Conservation (phyloP, 169 alveolate genomes). For the Eimeria necatrix region DNA sequence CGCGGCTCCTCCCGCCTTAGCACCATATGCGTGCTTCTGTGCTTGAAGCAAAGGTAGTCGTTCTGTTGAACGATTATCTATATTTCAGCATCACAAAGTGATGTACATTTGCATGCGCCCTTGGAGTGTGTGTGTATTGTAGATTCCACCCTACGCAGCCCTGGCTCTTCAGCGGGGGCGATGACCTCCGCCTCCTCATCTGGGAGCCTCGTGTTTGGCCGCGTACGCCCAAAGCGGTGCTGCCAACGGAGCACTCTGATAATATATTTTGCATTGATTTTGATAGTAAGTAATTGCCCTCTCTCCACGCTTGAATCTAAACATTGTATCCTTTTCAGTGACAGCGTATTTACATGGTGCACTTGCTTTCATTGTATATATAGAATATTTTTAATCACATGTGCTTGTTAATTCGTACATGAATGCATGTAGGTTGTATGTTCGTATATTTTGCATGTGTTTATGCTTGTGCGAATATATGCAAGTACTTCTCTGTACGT, state of each 20-base stretch:
- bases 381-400: neutral
- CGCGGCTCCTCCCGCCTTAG: no score
- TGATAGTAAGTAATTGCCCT: neutral
- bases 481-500: neutral
- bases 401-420: neutral
- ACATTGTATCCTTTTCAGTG: no score
- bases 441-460: neutral
- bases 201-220: conserved; percentile 73
- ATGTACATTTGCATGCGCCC: neutral
- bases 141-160: conserved; percentile 54
- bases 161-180: conserved; percentile 61
- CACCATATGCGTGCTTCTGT: no score
- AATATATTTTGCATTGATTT: conserved; percentile 58
- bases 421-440: neutral
- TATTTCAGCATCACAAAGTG: no score
- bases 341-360: no score
- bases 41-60: no score
- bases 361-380: neutral
- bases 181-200: conserved; percentile 40
- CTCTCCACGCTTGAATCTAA: no score
- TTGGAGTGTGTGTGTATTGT: neutral
- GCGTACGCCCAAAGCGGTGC: conserved; percentile 17
- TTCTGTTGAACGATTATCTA: no score
- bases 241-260: conserved; percentile 26
- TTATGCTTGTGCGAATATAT: neutral